phyloP scores from a whole-genome alignment of 2,329 filamentous ascomycete genomes.

The Penicillium psychrosexuale region DNA sequence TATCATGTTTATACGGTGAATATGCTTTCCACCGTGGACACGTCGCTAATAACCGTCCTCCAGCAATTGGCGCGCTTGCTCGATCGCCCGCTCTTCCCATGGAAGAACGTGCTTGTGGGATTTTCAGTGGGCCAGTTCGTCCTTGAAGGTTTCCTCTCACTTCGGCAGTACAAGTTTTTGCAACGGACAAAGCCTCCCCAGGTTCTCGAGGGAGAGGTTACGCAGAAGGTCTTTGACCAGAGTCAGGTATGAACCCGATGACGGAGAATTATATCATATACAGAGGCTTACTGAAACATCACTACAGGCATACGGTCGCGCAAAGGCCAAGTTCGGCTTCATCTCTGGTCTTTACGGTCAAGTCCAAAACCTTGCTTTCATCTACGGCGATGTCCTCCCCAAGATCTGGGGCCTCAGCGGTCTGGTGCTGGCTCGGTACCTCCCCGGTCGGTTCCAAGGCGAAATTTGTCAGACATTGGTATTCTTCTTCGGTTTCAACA shows the following conservation, averaged over 20 bases:
- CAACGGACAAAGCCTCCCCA: constrained; percentile 76
- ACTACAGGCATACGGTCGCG: constrained; percentile 77
- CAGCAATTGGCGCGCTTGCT: constrained; percentile 75
- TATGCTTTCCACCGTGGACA: constrained; percentile 14
- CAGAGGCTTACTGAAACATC: constrained; percentile 1
- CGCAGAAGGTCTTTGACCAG: constrained; percentile 88
- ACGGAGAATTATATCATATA: neutral
- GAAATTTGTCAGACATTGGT: constrained; percentile 92
- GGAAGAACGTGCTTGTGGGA: constrained; percentile 93
- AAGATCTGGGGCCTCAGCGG: constrained; percentile 86
- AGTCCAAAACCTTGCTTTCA: constrained; percentile 81
- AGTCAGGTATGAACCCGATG: constrained; percentile 60
- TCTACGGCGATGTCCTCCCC: constrained; percentile 86
- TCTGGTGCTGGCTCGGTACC: constrained; percentile 66
- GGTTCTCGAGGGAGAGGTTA: constrained; percentile 83
- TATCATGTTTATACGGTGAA: constrained; percentile 3
- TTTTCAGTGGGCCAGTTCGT: constrained; percentile 91
- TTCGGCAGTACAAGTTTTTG: constrained; percentile 85
- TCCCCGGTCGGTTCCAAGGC: constrained; percentile 75
- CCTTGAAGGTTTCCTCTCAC: constrained; percentile 83
- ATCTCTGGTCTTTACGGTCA: constrained; percentile 78
- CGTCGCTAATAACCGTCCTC: constrained; percentile 7
- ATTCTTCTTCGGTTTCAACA: constrained; percentile 83
- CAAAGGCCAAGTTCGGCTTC: constrained; percentile 88
- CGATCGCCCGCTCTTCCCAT: constrained; percentile 89